Base-by-base conservation (phyloP, 1,139 yeast species). In the Arxiozyma telluris region DNA sequence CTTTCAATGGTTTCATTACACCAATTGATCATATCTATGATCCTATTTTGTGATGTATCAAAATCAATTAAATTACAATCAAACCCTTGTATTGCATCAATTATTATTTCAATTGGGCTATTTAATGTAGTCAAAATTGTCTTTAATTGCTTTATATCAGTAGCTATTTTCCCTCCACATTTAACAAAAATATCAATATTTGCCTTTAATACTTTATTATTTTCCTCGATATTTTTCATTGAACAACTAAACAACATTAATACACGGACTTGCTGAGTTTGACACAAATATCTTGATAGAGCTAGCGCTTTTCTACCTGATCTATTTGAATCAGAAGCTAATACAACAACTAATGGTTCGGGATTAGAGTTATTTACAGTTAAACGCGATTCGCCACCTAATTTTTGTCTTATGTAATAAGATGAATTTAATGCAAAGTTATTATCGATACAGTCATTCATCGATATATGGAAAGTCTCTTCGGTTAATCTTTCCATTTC, bases 81-180 rank as follows among this genome's bases (percentile, higher is more conserved):
- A 60, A 82, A 87, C 1, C 96, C 96, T 68, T 87, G 90, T 60
- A 89, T 73, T 0, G 90, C 94, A 67, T 89, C 97, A 39, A 89
- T 65, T 17, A 89, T 78, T 54, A 89, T 73, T 65, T 88, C 96
- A 20, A 85, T 81, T 0, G 96, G 96, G 0, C 89, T 80, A 51
- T 84, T 86, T 50, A 83, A 71, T 57, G 78, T 79, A 8, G 59
- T 61, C 25, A 75, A 64, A 18, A 72, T 63, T 18, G 70, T 71
- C 18, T 65, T 64, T 50, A 80, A 58, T 50, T 67, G 66, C 5
- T 67, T 69, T 49, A 73, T 61, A 12, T 69, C 67, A n/a, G 72
- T 69, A 15, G 76, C 77, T 9, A 74, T 64, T 55, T 75, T 76
- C 44, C 84, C 85, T n/a, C 82, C 83, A 55, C 75, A 69, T 1